Evolutionary conservation across 2,329 filamentous ascomycete genomes (phyloP).

Genomic region (Parastagonospora avenae): DNA sequence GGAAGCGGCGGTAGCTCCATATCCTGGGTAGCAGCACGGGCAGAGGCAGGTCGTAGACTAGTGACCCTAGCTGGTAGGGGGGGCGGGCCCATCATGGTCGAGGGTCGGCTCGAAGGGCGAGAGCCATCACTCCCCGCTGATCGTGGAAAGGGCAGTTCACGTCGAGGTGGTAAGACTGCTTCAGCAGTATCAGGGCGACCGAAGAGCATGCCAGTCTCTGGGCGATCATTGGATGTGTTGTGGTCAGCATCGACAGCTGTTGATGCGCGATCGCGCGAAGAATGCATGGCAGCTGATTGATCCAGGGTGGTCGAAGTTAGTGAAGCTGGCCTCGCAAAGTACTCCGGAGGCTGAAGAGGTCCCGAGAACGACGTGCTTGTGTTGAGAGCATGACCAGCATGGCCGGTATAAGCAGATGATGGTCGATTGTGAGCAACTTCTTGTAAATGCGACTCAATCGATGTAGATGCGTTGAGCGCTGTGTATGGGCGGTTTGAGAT

Average conservation of each 20-base stretch:
- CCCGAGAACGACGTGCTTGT: conserved; percentile 2
- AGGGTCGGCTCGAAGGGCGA: conserved; percentile 28
- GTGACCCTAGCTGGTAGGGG: conserved; percentile 34
- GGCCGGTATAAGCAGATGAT: conserved; percentile 17
- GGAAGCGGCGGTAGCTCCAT: conserved; percentile 44
- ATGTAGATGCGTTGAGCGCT: conserved; percentile 15
- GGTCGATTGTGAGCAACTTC: conserved; percentile 19
- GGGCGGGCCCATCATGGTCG: conserved; percentile 38
- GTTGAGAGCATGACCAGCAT: not conserved
- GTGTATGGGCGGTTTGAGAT: conserved; percentile 31
- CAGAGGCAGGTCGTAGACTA: conserved; percentile 25
- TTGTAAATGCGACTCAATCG: conserved; percentile 11
- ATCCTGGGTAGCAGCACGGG: conserved; percentile 15
- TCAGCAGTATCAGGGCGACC: conserved; percentile 19
- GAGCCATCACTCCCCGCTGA: conserved; percentile 30
- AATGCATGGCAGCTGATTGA: conserved; percentile 1
- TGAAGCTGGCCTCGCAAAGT: conserved; percentile 33
- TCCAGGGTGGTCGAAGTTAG: conserved; percentile 18
- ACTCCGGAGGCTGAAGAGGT: conserved; percentile 31
- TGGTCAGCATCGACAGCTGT: conserved; percentile 8
- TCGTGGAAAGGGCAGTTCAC: conserved; percentile 48
- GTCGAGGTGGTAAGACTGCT: conserved; percentile 40
- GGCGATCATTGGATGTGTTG: conserved; percentile 10
- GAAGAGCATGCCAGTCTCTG: conserved; percentile 24
- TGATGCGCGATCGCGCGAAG: conserved; percentile 3